phyloP scores from a whole-genome alignment of 1,284 basidiomycete species.

The Boletus sp. region DNA sequence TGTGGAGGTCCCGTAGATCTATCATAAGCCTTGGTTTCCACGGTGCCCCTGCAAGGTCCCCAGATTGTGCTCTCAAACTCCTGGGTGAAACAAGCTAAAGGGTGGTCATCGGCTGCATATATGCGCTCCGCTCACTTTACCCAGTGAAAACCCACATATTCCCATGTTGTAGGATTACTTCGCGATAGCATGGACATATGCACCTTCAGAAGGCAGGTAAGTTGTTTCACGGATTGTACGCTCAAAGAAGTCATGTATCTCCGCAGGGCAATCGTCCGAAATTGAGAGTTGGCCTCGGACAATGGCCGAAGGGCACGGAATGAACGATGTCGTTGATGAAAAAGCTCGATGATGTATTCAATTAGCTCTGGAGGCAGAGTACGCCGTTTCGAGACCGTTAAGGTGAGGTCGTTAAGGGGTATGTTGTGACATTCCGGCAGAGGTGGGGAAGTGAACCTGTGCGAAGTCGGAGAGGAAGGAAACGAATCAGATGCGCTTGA shows the following conservation, averaged over 20 bases:
- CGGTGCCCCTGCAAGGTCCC: conserved; percentile 21
- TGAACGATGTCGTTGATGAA: conserved; percentile 14
- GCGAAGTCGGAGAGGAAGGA: conserved; percentile 16
- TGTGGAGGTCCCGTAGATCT: conserved; percentile 15
- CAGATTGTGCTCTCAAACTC: conserved; percentile 18
- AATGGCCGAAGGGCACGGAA: conserved; percentile 24
- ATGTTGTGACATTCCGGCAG: conserved; percentile 12
- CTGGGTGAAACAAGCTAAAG: conserved; percentile 11
- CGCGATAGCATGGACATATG: conserved; percentile 26
- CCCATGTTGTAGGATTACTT: neutral
- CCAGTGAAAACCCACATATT: conserved; percentile 22
- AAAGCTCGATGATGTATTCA: conserved; percentile 28
- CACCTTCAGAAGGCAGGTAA: conserved; percentile 22
- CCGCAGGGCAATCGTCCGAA: conserved; percentile 25
- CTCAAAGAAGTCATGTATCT: conserved; percentile 26
- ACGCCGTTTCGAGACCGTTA: conserved; percentile 2
- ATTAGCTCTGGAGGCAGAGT: conserved; percentile 26
- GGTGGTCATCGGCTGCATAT: conserved; percentile 12
- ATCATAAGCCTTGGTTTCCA: conserved; percentile 26
- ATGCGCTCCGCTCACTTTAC: conserved; percentile 30
- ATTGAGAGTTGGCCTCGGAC: conserved; percentile 24
- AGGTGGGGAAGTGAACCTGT: conserved; percentile 28
- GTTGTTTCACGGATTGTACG: conserved; percentile 21
- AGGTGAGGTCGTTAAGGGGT: neutral
- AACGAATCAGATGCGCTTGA: conserved; percentile 14